Percentiles rank a stretch among this genome's conserved stretches.
Conservation (phyloP, 2,329 filamentous ascomycete genomes). For the Alternaria solani region DNA sequence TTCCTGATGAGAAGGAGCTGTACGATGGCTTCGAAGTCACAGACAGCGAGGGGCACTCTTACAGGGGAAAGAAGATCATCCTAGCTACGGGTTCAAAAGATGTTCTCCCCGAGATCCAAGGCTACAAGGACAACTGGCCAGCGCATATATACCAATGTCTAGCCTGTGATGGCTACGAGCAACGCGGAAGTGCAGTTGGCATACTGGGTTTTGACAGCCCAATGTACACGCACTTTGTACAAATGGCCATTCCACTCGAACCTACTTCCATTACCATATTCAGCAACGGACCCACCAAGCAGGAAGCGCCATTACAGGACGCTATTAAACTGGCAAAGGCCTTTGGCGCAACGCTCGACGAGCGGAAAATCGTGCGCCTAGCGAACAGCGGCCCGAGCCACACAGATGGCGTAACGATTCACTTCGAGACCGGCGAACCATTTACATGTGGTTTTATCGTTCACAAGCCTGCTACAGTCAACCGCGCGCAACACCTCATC, state of each 20-base stretch:
- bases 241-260: conserved; percentile 40
- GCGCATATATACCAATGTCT: conserved; percentile 63
- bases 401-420: conserved; percentile 36
- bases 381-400: conserved; percentile 40
- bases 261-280: conserved; percentile 35
- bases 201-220: conserved; percentile 36
- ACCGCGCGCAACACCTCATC: conserved; percentile 40
- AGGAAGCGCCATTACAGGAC: conserved; percentile 22
- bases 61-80: conserved; percentile 62
- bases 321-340: conserved; percentile 31
- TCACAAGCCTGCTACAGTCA: conserved; percentile 40
- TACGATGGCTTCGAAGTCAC: conserved; percentile 49
- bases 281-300: conserved; percentile 31
- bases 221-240: conserved; percentile 31
- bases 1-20: conserved; percentile 19
- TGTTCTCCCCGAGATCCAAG: conserved; percentile 59
- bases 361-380: conserved; percentile 32
- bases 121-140: conserved; percentile 64
- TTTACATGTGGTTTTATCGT: conserved; percentile 40
- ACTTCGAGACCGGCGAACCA: conserved; percentile 38
- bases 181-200: conserved; percentile 54
- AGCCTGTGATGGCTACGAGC: conserved; percentile 68
- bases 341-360: conserved; percentile 36
- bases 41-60: conserved; percentile 56
- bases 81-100: conserved; percentile 65